These are phyloP conservation scores for Mycena amicta DNA, from an alignment of 768 basidiomycete species.

Conservation along the genomic window DNA sequence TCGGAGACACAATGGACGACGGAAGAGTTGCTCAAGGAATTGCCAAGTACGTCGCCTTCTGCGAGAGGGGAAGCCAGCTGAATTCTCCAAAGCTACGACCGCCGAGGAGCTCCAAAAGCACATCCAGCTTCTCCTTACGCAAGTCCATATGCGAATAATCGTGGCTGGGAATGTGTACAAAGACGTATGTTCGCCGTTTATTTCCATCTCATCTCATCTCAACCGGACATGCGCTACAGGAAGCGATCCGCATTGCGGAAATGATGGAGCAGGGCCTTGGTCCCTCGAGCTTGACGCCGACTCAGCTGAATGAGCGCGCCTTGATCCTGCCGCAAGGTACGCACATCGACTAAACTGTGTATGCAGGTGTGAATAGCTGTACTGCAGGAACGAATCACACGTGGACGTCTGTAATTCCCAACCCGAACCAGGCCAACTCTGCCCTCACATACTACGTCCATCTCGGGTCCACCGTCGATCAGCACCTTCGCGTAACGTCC, in stretches of 20 bases:
- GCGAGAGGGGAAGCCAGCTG: not conserved
- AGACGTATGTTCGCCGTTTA: conserved; percentile 77
- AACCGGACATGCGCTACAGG: conserved; percentile 43
- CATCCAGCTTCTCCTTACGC: conserved; percentile 57
- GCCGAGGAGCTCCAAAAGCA: conserved; percentile 70
- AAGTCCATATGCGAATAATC: conserved; percentile 71
- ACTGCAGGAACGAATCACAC: conserved; percentile 67
- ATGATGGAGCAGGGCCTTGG: conserved; percentile 69
- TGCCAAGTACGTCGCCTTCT: conserved; percentile 58
- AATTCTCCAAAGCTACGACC: conserved; percentile 58
- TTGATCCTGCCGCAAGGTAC: conserved; percentile 74
- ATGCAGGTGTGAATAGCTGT: not conserved
- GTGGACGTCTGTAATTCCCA: conserved; percentile 69
- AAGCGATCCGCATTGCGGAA: conserved; percentile 73
- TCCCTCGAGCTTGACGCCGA: conserved; percentile 53
- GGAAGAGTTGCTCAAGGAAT: conserved; percentile 72
- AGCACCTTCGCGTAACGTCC: conserved; percentile 63
- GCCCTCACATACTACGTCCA: conserved; percentile 85
- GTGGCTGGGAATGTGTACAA: conserved; percentile 84
- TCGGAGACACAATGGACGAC: conserved; percentile 75
- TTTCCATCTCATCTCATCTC: not conserved
- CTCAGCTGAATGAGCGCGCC: conserved; percentile 55
- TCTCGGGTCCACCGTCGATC: conserved; percentile 69
- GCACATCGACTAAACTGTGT: not conserved
- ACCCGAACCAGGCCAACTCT: conserved; percentile 86